Evolutionary conservation across 148 eudicot species (phyloP).

Genomic region (Fagopyrum esculentum): DNA sequence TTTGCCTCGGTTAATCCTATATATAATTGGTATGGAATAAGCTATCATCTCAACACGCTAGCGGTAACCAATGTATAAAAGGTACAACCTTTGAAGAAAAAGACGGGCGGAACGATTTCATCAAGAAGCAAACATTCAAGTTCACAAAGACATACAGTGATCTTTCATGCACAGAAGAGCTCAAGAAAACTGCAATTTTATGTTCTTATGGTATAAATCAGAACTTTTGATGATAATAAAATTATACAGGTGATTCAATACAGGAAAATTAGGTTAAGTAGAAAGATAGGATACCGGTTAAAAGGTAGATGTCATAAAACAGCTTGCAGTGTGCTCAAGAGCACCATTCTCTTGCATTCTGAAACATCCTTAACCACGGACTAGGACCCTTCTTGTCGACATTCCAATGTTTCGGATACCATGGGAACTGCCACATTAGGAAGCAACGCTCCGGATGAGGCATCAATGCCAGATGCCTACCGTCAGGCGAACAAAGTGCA

Average conservation of each 20-base stretch:
- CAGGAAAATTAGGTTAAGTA: neutral
- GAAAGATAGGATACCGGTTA: neutral
- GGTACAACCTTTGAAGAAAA: too few species aligned
- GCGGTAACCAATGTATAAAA: too few species aligned
- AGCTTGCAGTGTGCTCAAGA: slow-evolving; percentile 21
- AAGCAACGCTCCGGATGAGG: slow-evolving; percentile 96
- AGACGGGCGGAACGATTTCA: neutral
- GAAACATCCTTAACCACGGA: slow-evolving; percentile 88
- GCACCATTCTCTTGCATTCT: slow-evolving; percentile 93
- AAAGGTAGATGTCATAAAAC: neutral
- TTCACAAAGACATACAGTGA: neutral
- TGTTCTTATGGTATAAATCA: too few species aligned
- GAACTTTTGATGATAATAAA: too few species aligned
- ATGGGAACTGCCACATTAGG: slow-evolving; percentile 93
- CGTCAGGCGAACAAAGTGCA: slow-evolving; percentile 86
- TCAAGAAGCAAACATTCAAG: neutral
- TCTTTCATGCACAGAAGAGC: neutral
- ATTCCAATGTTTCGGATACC: slow-evolving; percentile 87
- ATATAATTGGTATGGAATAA: too few species aligned
- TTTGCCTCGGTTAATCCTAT: too few species aligned
- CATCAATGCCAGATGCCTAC: slow-evolving; percentile 96
- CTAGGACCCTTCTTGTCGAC: slow-evolving; percentile 80
- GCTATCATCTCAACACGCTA: too few species aligned
- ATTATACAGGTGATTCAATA: neutral
- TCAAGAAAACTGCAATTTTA: neutral